Evolutionary conservation across 2,329 filamentous ascomycete genomes (phyloP), one percentile per base, ranked within the genome.

Genomic region (Trichoderma sp.): DNA sequence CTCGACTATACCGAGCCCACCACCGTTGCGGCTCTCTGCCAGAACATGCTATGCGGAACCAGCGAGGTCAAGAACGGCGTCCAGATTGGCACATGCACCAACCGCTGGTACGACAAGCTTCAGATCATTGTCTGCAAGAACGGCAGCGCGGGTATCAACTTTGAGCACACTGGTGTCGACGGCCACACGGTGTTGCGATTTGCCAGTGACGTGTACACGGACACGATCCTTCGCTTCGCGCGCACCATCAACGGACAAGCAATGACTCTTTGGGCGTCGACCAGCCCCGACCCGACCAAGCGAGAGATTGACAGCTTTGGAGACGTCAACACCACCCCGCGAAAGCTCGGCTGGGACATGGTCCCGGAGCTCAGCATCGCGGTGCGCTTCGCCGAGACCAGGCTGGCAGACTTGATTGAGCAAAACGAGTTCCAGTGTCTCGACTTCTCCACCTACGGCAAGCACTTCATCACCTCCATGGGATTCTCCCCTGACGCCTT

Each of bases 121-220:
- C 95, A 99, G 75, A 97, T 99, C 68, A 98, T 99, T 63, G 95
- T 99, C 58, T 98, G 95, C 83, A 96, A 97, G 80, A 99, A 98
- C 78, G 95, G 95, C 65, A 97, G 92, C 74, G 95, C 95, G 0
- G 95, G 95, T 6, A 98, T 99, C 86, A 99, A 99, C 79, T 98
- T 99, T 72, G 95, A 99, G 77, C 95, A 99, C 74, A 99, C 95
- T 0, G 95, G 95, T 69, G 94, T 99, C 5, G 95, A 99, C 73
- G 95, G 95, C 1, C 95, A 99, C 75, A 99, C 95, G 0, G 95
- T 99, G 24, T 85, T 99, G 61, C 90, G 95, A 6, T 98, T 99
- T 72, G 95, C 95, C 17, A 97, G 93, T 68, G 95, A 99, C 72
- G 83, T 99, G 17, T 99, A 97, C 77, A 98, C 95, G 0, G 95